These are phyloP conservation scores for Salmacisia buchloeana DNA, from an alignment of 1,284 basidiomycete genomes.

Conservation along the genomic window DNA sequence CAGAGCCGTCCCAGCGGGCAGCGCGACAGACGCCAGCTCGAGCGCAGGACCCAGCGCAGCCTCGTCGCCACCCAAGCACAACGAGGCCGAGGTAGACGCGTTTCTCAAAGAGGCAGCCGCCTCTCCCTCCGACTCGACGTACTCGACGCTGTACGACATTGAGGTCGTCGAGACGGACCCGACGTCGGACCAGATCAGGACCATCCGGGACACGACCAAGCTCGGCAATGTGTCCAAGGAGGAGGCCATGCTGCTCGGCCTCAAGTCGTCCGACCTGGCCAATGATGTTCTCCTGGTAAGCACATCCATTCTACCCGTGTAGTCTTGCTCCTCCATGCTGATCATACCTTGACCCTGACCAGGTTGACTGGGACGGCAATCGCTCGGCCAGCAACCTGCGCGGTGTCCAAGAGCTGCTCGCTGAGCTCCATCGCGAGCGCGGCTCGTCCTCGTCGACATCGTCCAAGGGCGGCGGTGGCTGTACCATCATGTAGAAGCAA, in stretches of 20 bases:
- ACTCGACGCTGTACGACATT: not conserved
- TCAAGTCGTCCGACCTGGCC: not conserved
- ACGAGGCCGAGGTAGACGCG: not conserved
- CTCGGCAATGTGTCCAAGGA: not conserved
- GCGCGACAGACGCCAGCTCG: no score
- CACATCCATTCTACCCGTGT: not conserved
- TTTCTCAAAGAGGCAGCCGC: constrained; percentile 5
- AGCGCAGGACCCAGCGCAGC: not conserved
- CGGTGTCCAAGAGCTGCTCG: not conserved
- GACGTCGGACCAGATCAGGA: not conserved
- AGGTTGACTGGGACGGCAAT: constrained; percentile 6
- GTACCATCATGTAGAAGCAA: not conserved
- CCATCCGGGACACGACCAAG: constrained; percentile 1
- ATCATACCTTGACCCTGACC: not conserved
- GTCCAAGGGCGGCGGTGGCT: constrained; percentile 1
- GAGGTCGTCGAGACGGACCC: not conserved
- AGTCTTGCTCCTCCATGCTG: not conserved
- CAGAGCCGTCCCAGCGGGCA: not conserved
- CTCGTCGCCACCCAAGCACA: not conserved
- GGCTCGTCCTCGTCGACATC: not conserved
- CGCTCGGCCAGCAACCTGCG: not conserved
- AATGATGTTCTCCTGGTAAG: constrained; percentile 4
- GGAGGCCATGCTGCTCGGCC: not conserved
- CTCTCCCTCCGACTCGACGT: not conserved
- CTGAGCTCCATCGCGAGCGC: not conserved